These are phyloP conservation scores for Trichoderma gracile DNA, from an alignment of 2,329 filamentous ascomycete species.

Conservation along the genomic window DNA sequence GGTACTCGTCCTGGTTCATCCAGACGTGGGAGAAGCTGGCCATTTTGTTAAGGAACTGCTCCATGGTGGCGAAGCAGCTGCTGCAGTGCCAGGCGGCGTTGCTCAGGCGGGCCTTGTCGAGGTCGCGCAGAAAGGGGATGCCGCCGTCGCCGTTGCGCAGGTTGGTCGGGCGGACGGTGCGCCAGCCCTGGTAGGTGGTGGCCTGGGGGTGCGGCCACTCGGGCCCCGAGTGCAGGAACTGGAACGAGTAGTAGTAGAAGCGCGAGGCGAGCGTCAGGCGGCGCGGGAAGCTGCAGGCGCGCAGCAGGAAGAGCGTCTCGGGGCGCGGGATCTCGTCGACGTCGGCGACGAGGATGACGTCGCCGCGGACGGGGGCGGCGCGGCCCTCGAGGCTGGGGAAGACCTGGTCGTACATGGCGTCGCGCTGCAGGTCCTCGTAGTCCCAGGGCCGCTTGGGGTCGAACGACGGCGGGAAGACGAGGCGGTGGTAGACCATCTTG, in stretches of 20 bases:
- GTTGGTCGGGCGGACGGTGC: conserved; percentile 55
- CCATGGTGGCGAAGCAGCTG: conserved; percentile 58
- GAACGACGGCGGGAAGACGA: conserved; percentile 48
- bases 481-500: conserved; percentile 62
- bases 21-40: conserved; percentile 56
- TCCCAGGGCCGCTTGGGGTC: conserved; percentile 47
- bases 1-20: conserved; percentile 53
- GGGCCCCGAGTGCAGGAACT: conserved; percentile 46
- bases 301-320: conserved; percentile 49
- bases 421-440: conserved; percentile 54
- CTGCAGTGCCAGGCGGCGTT: conserved; percentile 64
- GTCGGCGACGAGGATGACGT: conserved; percentile 61
- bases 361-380: conserved; percentile 47
- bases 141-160: conserved; percentile 52
- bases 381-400: conserved; percentile 49
- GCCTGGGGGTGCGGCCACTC: conserved; percentile 62
- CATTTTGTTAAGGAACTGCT: conserved; percentile 58
- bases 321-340: conserved; percentile 62
- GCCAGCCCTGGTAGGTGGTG: conserved; percentile 49
- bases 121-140: conserved; percentile 40
- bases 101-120: conserved; percentile 47
- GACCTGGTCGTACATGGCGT: conserved; percentile 60
- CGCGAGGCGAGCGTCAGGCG: conserved; percentile 53
- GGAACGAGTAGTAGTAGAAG: conserved; percentile 61
- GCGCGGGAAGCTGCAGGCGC: conserved; percentile 53